phyloP scores from a whole-genome alignment of 768 basidiomycete genomes.

The Boletus vermiculosoides region DNA sequence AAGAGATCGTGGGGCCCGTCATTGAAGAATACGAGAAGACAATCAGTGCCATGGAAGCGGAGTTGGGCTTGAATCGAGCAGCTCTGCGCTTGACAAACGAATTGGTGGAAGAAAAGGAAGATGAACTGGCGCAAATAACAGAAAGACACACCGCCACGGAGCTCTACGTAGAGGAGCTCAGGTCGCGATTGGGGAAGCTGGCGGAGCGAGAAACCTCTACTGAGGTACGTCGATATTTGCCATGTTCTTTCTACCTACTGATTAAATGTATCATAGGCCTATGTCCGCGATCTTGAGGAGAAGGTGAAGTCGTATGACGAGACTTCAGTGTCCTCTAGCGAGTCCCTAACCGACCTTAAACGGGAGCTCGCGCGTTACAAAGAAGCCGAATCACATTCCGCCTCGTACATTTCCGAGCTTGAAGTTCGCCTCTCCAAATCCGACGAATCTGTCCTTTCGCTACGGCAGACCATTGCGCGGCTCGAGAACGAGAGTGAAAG shows the following conservation, averaged over 20 bases:
- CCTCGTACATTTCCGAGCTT: slow-evolving; percentile 81
- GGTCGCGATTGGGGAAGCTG: slow-evolving; percentile 75
- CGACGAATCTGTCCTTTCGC: slow-evolving; percentile 69
- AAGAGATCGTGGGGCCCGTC: slow-evolving; percentile 94
- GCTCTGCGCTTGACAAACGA: slow-evolving; percentile 90
- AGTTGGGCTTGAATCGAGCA: slow-evolving; percentile 82
- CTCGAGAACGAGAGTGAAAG: slow-evolving; percentile 75
- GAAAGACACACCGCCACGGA: slow-evolving; percentile 78
- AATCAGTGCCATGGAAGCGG: slow-evolving; percentile 91
- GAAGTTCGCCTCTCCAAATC: slow-evolving; percentile 77
- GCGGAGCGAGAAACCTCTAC: slow-evolving; percentile 87
- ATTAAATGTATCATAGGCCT: slow-evolving; percentile 54
- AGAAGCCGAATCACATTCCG: slow-evolving; percentile 69
- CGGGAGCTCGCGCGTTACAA: slow-evolving; percentile 78
- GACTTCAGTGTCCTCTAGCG: slow-evolving; percentile 67
- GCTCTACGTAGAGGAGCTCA: slow-evolving; percentile 84
- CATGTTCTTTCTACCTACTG: neutral
- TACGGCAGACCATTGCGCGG: slow-evolving; percentile 69
- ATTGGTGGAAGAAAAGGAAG: slow-evolving; percentile 89
- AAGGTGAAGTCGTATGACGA: slow-evolving; percentile 88
- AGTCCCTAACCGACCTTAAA: slow-evolving; percentile 78
- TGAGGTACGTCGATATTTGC: slow-evolving; percentile 56
- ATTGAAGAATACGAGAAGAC: slow-evolving; percentile 99
- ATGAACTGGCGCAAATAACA: slow-evolving; percentile 62
- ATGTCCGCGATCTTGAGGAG: slow-evolving; percentile 90